phyloP scores from a whole-genome alignment of 768 basidiomycete genomes.

The Xerocomellus chrysenteron region DNA sequence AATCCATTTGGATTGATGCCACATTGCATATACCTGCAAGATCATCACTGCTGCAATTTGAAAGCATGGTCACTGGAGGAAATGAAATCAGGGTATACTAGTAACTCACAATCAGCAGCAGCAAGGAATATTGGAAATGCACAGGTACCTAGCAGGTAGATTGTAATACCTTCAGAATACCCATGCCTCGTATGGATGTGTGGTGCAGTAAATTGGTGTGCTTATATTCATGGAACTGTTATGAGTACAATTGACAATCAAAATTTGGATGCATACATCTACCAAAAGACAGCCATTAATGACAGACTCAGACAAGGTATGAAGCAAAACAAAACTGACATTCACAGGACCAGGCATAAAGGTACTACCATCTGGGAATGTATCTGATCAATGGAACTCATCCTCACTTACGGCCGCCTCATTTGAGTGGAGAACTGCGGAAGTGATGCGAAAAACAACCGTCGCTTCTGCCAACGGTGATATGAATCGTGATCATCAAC shows the following conservation, averaged over 20 bases:
- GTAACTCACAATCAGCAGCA: not conserved
- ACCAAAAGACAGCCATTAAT: too few species aligned
- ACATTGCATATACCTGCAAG: too few species aligned
- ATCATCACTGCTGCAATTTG: too few species aligned
- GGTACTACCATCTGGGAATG: not conserved
- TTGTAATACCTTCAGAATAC: not conserved
- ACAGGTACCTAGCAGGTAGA: not conserved
- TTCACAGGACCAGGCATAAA: not conserved
- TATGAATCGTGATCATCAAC: not conserved
- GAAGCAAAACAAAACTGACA: not conserved
- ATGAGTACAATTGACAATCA: too few species aligned
- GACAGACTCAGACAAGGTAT: too few species aligned
- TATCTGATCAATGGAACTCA: not conserved
- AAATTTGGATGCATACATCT: not conserved
- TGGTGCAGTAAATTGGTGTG: not conserved
- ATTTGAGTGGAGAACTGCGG: not conserved
- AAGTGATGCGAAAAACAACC: not conserved
- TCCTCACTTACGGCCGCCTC: not conserved
- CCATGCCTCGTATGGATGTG: too few species aligned
- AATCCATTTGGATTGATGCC: too few species aligned
- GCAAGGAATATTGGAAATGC: not conserved
- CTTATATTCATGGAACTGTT: conserved; percentile 3
- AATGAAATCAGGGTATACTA: too few species aligned
- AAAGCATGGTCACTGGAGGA: too few species aligned
- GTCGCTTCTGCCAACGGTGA: not conserved